Conservation (phyloP, 768 basidiomycete genomes). For the Hygrocybe coccinea region DNA sequence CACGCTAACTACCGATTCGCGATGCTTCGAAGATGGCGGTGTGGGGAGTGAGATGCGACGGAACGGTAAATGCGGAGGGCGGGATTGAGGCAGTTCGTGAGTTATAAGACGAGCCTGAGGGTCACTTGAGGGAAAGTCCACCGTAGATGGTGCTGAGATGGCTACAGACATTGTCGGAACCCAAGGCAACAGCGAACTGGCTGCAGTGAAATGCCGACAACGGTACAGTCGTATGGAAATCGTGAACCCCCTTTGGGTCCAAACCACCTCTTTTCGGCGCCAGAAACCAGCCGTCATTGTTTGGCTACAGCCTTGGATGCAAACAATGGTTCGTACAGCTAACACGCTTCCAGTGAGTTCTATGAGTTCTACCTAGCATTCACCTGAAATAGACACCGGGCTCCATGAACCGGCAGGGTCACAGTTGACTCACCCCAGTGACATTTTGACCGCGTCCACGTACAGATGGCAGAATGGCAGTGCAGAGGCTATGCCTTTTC, state of each 20-base stretch:
- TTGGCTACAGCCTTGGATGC: not conserved
- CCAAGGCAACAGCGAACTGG: not conserved
- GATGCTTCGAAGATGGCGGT: conserved; percentile 45
- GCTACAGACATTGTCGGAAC: not conserved
- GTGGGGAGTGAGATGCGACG: conserved; percentile 59
- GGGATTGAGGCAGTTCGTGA: conserved; percentile 18
- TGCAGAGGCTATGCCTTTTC: no score
- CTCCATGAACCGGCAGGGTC: no score
- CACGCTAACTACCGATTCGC: conserved; percentile 66
- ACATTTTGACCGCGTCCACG: no score
- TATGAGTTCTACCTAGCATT: no score
- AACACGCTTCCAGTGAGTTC: no score
- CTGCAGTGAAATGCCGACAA: not conserved
- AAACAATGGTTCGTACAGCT: no score
- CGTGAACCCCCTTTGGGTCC: not conserved
- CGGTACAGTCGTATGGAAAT: not conserved
- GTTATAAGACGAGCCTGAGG: conserved; percentile 25
- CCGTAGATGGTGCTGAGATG: conserved; percentile 1
- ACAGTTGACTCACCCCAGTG: no score
- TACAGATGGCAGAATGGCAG: no score
- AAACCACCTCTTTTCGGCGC: not conserved
- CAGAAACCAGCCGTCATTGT: not conserved
- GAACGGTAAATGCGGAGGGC: conserved; percentile 52
- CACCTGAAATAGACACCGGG: no score
- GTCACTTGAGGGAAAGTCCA: conserved; percentile 21